Base-by-base conservation (phyloP, 768 basidiomycete genomes). In the Lactarius deliciosus region DNA sequence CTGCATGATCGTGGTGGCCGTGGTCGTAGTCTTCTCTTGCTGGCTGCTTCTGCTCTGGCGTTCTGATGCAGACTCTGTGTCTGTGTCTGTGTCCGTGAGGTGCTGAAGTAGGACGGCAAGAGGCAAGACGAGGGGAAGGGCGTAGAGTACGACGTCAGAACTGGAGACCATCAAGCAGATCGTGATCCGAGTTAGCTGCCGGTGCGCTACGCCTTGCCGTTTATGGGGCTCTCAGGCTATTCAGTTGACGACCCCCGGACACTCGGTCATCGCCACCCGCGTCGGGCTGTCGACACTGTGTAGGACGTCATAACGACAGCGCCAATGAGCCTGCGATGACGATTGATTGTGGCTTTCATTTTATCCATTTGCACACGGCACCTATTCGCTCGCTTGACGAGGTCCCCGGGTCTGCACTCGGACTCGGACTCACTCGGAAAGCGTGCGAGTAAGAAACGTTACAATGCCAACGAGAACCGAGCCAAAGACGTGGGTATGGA, bases 1-100 rank as follows among this genome's bases (percentile, higher is more conserved):
- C 73, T 91, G 89, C 90, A 92, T 92, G 75, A 92, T 84, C 30
- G 85, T 81, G 6, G n/a, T n/a, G n/a, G n/a, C n/a, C n/a, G n/a
- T n/a, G n/a, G n/a, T 78, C 76, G 34, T 75, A 72, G 34, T 75
- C 71, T 63, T 76, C 63, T 61, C 75, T 72, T 61, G 32, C 15
- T 41, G 15, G 36, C 11, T 43, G 30, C 20, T 62, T 47, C 74
- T 73, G 59, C 30, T 32, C 30, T 32, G 30, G 30, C 30, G 5
- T 32, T 32, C 73, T 69, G 43, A 63, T 60, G 22, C 57, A 61
- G 8, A 68, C 63, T 47, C 55, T 65, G 8, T 36, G 36, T 36
- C 34, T 9, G 7, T 36, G 36, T 36, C 34, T 9, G 7, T 50
- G 64, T 28, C 30, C 11, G 59, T 54, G 66, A 60, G 47, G 41